Conservation (phyloP, 805 yeast genomes). For the Dipodascus albidus region DNA sequence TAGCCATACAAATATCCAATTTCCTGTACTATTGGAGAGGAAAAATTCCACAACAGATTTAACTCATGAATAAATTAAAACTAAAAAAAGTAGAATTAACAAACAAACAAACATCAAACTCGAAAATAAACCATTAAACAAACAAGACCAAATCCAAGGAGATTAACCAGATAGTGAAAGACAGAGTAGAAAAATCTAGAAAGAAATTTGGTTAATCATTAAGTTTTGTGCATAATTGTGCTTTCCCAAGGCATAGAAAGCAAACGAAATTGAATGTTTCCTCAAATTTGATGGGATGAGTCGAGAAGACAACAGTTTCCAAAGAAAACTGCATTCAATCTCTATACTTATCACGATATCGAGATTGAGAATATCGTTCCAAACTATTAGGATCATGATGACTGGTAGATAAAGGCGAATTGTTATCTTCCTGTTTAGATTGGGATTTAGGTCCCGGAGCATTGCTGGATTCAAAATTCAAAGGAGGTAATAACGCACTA, state of each 20-base stretch:
- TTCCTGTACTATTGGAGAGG: too few species aligned
- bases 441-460: background rate
- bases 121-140: background rate
- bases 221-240: background rate
- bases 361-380: background rate
- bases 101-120: background rate
- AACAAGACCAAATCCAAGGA: too few species aligned
- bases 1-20: too few species aligned
- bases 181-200: background rate
- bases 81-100: background rate
- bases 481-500: background rate
- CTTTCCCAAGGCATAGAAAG: too few species aligned
- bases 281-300: too few species aligned
- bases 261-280: too few species aligned
- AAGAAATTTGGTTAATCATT: background rate
- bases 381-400: background rate
- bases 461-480: background rate
- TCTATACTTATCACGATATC: slow-evolving; percentile 1
- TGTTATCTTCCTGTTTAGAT: background rate
- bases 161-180: background rate
- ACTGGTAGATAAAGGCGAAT: background rate
- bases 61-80: background rate
- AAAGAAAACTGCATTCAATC: background rate
- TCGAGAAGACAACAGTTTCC: too few species aligned
- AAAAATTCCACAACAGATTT: too few species aligned